phyloP scores from a whole-genome alignment of 2,329 filamentous ascomycete species.

The Zasmidium cellare region DNA sequence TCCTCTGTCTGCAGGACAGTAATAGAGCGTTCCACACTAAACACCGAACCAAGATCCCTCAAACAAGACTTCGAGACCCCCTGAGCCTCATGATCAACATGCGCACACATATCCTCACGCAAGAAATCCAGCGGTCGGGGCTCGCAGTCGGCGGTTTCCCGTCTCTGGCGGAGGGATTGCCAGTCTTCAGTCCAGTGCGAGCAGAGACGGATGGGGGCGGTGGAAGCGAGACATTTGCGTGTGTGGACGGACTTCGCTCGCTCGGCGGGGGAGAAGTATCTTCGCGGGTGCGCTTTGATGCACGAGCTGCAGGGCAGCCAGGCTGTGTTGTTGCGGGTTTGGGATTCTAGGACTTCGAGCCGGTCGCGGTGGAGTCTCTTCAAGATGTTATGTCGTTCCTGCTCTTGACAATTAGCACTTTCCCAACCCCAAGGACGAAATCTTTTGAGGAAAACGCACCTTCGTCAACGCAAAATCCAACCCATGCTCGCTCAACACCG shows the following conservation, averaged over 20 bases:
- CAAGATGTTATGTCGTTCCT: neutral
- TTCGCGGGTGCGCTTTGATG: neutral
- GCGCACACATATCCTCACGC: neutral
- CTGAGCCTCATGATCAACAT: neutral
- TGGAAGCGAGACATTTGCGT: constrained; percentile 6
- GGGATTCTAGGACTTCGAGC: neutral
- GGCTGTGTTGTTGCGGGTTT: neutral
- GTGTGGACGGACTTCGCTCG: neutral
- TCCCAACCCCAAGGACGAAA: neutral
- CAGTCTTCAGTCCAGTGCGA: constrained; percentile 5
- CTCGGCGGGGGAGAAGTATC: neutral
- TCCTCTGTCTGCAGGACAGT: neutral
- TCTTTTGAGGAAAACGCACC: neutral
- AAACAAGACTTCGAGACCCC: neutral
- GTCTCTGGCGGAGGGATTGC: neutral
- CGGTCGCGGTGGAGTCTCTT: neutral
- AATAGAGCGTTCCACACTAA: constrained; percentile 1
- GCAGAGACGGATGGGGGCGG: neutral
- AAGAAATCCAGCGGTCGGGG: neutral
- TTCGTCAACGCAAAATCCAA: neutral
- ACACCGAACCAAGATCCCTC: neutral
- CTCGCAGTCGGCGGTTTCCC: neutral
- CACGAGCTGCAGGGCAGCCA: constrained; percentile 3
- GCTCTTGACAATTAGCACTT: neutral
- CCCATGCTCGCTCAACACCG: neutral